Evolutionary conservation across 192 early-diverging fungal genomes (phyloP).

Genomic region (Jimgerdemannia lactiflua): DNA sequence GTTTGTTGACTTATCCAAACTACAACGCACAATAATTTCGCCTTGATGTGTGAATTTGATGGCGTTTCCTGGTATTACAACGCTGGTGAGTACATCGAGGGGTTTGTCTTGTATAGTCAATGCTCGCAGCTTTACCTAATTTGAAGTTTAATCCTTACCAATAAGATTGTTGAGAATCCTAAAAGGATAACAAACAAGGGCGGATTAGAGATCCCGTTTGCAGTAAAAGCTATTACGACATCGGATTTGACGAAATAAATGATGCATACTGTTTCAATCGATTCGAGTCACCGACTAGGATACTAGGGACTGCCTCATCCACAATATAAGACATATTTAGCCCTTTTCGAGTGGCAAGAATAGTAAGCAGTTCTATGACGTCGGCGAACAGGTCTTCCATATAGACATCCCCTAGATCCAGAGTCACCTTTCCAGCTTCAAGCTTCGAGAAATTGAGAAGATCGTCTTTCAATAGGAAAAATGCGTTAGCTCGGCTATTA

Average conservation of each 20-base stretch:
- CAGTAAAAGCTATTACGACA: background rate
- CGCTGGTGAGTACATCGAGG: conserved; percentile 20
- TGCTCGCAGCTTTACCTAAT: background rate
- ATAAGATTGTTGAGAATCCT: background rate
- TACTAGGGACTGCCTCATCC: conserved; percentile 47
- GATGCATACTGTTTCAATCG: conserved; percentile 46
- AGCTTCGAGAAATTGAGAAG: conserved; percentile 55
- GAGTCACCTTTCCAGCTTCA: conserved; percentile 51
- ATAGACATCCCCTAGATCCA: conserved; percentile 49
- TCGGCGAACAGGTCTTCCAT: conserved; percentile 56
- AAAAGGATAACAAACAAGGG: too few relatives aligned
- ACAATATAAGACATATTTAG: conserved; percentile 51
- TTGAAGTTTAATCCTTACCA: background rate
- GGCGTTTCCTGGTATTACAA: conserved; percentile 60
- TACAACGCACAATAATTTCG: conserved; percentile 48
- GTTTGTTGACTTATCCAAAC: conserved; percentile 20
- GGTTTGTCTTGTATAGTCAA: background rate
- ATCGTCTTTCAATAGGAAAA: conserved; percentile 35
- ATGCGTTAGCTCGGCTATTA: background rate
- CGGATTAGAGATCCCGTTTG: too few relatives aligned
- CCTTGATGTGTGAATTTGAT: conserved; percentile 68
- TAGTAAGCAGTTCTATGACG: conserved; percentile 52
- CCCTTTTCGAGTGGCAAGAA: conserved; percentile 48
- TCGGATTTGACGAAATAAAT: background rate
- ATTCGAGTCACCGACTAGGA: conserved; percentile 50